These are phyloP conservation scores for Kokia cookei DNA, from an alignment of 441 rosid genomes.

Conservation along the genomic window DNA sequence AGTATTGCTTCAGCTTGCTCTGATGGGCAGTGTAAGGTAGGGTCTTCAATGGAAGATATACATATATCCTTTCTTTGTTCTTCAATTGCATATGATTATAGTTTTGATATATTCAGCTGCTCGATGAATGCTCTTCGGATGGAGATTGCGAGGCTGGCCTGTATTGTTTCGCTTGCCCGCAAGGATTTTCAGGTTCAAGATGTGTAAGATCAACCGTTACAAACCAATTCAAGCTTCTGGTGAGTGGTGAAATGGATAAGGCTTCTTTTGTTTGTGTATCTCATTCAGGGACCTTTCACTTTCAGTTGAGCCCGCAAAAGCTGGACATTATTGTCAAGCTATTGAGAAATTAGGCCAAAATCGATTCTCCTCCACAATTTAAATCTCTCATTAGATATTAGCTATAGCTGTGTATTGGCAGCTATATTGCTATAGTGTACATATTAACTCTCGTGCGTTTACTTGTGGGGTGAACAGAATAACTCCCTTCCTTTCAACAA, in stretches of 20 bases:
- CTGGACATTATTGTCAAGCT: background rate
- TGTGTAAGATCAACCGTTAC: conserved; percentile 59
- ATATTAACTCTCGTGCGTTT: background rate
- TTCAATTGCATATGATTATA: background rate
- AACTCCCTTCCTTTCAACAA: conserved; percentile 74
- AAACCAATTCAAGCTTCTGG: conserved; percentile 64
- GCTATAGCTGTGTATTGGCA: background rate
- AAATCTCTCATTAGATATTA: too few species aligned
- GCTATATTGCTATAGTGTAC: background rate
- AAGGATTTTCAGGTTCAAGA: conserved; percentile 42
- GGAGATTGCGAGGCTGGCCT: conserved; percentile 62
- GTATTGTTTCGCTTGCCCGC: conserved; percentile 48
- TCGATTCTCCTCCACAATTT: background rate
- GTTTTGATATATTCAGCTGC: conserved; percentile 26
- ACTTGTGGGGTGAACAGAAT: conserved; percentile 28
- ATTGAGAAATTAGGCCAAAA: background rate
- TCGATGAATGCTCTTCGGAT: conserved; percentile 48
- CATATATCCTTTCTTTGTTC: background rate
- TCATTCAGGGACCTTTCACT: background rate
- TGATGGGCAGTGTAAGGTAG: conserved; percentile 34
- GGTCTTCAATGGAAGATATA: background rate
- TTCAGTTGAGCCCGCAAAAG: background rate
- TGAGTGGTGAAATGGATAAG: conserved; percentile 26
- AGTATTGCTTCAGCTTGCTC: conserved; percentile 24
- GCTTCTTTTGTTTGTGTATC: background rate